Conservation (phyloP, 1,284 basidiomycete species). For the Cutaneotrichosporon curvatum region DNA sequence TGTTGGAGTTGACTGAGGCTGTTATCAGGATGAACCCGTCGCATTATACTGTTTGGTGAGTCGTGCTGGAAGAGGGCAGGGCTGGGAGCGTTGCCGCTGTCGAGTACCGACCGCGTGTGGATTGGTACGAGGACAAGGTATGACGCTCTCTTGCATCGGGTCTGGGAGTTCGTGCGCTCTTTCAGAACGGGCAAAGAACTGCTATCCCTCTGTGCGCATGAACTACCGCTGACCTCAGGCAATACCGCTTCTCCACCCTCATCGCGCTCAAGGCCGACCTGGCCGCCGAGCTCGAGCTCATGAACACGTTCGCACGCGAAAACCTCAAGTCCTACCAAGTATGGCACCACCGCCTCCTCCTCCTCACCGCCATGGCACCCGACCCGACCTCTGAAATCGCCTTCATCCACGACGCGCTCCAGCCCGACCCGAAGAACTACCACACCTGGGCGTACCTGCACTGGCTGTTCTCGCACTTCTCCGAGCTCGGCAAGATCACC, state of each 20-base stretch:
- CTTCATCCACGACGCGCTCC: conserved; percentile 66
- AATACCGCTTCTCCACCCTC: conserved; percentile 82
- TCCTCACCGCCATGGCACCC: conserved; percentile 56
- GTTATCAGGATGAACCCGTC: conserved; percentile 83
- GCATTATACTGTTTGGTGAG: conserved; percentile 87
- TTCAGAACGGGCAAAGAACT: too few relatives aligned
- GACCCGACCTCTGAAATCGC: conserved; percentile 58
- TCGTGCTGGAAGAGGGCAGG: too few relatives aligned
- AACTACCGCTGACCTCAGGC: conserved; percentile 54
- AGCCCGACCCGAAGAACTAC: conserved; percentile 82
- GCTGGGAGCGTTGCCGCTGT: too few relatives aligned
- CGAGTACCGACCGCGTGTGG: too few relatives aligned
- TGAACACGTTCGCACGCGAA: conserved; percentile 73
- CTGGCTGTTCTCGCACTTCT: conserved; percentile 77
- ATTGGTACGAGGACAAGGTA: too few relatives aligned
- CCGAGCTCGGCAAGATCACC: conserved; percentile 33
- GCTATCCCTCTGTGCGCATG: too few relatives aligned
- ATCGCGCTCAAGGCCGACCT: conserved; percentile 61
- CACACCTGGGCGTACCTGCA: conserved; percentile 94
- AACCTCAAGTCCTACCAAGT: conserved; percentile 93
- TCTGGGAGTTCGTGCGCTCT: too few relatives aligned
- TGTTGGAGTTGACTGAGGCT: conserved; percentile 72
- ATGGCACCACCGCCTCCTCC: conserved; percentile 88
- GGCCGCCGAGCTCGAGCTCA: conserved; percentile 65
- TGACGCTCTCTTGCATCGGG: too few relatives aligned